phyloP scores from a whole-genome alignment of 2,329 filamentous ascomycete genomes.

The Stagonosporopsis vannaccii region DNA sequence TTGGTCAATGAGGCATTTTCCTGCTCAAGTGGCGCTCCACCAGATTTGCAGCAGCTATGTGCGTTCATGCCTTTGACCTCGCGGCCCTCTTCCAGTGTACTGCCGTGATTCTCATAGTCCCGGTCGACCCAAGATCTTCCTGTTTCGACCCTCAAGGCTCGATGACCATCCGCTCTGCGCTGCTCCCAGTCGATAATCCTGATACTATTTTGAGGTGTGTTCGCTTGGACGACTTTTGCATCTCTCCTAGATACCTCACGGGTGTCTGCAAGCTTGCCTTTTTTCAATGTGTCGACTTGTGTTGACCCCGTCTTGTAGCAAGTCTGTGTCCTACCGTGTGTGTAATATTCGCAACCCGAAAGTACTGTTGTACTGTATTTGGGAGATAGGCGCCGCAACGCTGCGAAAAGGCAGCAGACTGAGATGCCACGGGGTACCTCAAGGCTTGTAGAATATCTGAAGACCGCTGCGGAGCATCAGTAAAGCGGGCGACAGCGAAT shows the following conservation, averaged over 20 bases:
- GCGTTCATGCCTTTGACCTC: neutral
- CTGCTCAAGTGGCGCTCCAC: neutral
- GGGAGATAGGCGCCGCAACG: neutral
- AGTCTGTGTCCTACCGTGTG: neutral
- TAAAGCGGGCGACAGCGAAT: neutral
- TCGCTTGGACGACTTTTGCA: neutral
- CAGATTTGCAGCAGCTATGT: neutral
- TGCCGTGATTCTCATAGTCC: neutral
- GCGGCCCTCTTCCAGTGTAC: neutral
- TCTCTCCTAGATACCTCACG: neutral
- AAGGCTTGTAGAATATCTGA: neutral
- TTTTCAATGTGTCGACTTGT: neutral
- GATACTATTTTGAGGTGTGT: neutral
- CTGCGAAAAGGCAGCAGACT: neutral
- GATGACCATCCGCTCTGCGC: neutral
- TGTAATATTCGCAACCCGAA: neutral
- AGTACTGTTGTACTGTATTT: neutral
- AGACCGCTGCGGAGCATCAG: neutral
- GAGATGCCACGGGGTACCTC: neutral
- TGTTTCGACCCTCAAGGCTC: neutral
- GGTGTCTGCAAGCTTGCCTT: neutral
- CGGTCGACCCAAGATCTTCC: neutral
- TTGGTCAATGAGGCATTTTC: neutral
- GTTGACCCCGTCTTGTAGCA: slow-evolving; percentile 2
- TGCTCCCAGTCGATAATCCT: slow-evolving; percentile 1